phyloP scores from a whole-genome alignment of 805 yeast species.

The Saccharomyces paradoxus region DNA sequence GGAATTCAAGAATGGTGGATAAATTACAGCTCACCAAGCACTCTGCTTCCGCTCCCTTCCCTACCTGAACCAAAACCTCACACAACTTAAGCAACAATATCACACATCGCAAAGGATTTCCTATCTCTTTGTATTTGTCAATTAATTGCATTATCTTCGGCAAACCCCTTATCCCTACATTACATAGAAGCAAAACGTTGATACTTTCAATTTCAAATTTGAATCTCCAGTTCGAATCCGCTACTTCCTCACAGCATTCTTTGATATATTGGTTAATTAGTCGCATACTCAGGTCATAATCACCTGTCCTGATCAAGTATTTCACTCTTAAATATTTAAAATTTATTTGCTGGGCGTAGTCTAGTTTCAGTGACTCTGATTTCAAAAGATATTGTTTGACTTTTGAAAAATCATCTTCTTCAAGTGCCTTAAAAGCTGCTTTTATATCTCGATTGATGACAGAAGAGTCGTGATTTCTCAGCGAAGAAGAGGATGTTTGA shows the following conservation, averaged over 20 bases:
- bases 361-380: conserved; percentile 31
- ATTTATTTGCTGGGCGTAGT: conserved; percentile 31
- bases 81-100: conserved; percentile 43
- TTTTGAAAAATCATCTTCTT: conserved; percentile 31
- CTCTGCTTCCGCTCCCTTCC: conserved; percentile 34
- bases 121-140: conserved; percentile 39
- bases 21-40: conserved; percentile 4
- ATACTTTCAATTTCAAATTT: conserved; percentile 20
- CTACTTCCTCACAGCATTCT: conserved; percentile 13
- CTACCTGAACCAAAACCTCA: conserved; percentile 36
- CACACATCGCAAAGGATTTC: conserved; percentile 37
- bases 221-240: conserved; percentile 28
- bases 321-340: conserved; percentile 36
- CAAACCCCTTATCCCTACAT: conserved; percentile 42
- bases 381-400: conserved; percentile 33
- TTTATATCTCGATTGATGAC: conserved; percentile 7
- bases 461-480: neutral
- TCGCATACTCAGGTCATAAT: conserved; percentile 22
- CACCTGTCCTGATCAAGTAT: conserved; percentile 32
- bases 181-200: conserved; percentile 31
- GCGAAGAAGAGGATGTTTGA: neutral
- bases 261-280: conserved; percentile 15
- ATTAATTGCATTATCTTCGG: conserved; percentile 44
- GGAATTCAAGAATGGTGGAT: conserved; percentile 5
- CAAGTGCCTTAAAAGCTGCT: conserved; percentile 5